Conservation (phyloP, 1,284 basidiomycete species). For the Ceraceosorus bombacis region DNA sequence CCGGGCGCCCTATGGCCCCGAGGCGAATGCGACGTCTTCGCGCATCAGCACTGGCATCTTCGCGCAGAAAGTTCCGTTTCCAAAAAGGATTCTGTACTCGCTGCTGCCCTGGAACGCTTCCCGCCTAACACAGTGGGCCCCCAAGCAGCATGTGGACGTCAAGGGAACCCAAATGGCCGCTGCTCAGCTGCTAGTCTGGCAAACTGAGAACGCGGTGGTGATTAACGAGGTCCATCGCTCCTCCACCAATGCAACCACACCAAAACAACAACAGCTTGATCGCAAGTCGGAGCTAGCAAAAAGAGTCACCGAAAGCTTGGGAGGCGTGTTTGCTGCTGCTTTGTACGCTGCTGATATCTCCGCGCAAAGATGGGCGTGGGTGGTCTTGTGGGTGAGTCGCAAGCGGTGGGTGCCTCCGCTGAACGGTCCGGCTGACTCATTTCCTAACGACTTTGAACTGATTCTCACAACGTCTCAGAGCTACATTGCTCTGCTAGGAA, state of each 20-base stretch:
- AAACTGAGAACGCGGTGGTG: slow-evolving; percentile 45
- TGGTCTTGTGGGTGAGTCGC: slow-evolving; percentile 19
- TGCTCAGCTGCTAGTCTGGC: slow-evolving; percentile 36
- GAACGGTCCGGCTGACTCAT: not conserved
- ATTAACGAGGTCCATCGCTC: slow-evolving; percentile 43
- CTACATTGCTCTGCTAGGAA: slow-evolving; percentile 30
- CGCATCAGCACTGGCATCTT: no score
- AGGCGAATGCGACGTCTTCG: not conserved
- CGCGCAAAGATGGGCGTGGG: slow-evolving; percentile 19
- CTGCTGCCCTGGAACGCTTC: slow-evolving; percentile 33
- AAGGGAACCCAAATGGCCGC: slow-evolving; percentile 9
- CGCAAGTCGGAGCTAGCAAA: slow-evolving; percentile 21
- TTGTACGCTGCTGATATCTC: slow-evolving; percentile 23
- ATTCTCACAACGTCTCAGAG: slow-evolving; percentile 2
- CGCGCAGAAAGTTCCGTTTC: not conserved
- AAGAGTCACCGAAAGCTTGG: slow-evolving; percentile 25
- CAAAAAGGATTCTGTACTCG: slow-evolving; percentile 15
- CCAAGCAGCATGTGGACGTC: not conserved
- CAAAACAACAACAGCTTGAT: slow-evolving; percentile 5
- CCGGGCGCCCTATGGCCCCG: not conserved
- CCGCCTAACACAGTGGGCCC: slow-evolving; percentile 15
- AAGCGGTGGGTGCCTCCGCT: not conserved
- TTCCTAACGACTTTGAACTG: no score
- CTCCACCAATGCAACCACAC: slow-evolving; percentile 17
- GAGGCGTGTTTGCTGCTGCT: slow-evolving; percentile 19